Base-by-base conservation (phyloP, 192 early-diverging fungal species). In the Lobosporangium transversale region DNA sequence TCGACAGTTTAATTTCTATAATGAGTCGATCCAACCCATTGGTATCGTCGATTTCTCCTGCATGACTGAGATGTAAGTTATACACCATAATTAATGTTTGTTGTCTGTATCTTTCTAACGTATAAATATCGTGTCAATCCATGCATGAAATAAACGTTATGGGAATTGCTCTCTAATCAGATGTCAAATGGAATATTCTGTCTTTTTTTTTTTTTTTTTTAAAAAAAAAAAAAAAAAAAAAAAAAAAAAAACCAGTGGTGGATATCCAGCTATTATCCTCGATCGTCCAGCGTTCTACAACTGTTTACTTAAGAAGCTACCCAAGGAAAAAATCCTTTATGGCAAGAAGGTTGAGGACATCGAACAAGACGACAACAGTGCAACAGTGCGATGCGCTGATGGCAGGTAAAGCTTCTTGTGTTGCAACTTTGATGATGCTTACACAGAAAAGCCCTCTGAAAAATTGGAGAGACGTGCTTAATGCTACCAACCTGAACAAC, bases 201-300 rank as follows among this genome's bases (percentile, higher is more conserved):
- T 2, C 1, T 37, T 23, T 10, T 4, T 2, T 11, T 8, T 31
- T 54, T 53, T 63, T n/a, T 53, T n/a, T 43, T 27, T 26, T 27
- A 29, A 52, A 4, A 26, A 53, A 11, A 21, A 51, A 51, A 27
- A 11, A 21, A 20, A 9, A 17, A 12, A 42, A 42, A 42, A 42
- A 12, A 17, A 42, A 12, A 42, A 9, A 42, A n/a, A n/a, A n/a
- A 3, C 20, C 42, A 76, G 73, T 56, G 73, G 73, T 9, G 73
- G 73, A 20, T 76, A 76, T 44, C 73, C 70, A 8, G 66, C 66
- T 29, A 40, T 58, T 4, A 49, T 49, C 47, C 65, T 76, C 12
- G 73, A 76, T 50, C 73, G 73, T 11, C 73, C 73, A n/a, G 73
- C 73, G 14, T 76, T 76, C 33, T 76, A 76, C 21, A 31, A 49